Evolutionary conservation across 2,329 filamentous ascomycete species (phyloP).

Genomic region (Phaeoacremonium minimum): DNA sequence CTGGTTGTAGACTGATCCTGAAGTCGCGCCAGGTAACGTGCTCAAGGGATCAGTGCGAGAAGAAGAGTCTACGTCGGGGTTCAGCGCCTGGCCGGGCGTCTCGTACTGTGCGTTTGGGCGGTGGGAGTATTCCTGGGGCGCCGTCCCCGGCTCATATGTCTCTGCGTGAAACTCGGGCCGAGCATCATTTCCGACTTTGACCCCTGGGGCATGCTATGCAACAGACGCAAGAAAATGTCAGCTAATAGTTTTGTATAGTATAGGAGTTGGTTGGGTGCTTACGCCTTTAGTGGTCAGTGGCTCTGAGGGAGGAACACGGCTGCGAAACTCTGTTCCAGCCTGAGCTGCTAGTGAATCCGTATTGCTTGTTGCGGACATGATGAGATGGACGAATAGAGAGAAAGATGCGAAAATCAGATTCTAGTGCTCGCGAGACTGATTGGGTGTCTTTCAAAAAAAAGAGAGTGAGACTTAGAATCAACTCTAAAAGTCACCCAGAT

Average conservation of each 20-base stretch:
- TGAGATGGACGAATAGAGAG: no score
- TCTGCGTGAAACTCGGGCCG: constrained; percentile 61
- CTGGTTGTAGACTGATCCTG: constrained; percentile 35
- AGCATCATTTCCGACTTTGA: constrained; percentile 54
- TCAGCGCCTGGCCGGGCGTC: constrained; percentile 27
- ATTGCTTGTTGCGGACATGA: constrained; percentile 39
- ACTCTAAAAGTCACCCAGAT: no score
- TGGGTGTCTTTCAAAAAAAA: no score
- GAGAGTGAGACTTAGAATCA: no score
- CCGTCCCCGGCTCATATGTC: constrained; percentile 57
- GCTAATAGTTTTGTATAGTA: neutral
- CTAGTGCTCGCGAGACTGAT: no score
- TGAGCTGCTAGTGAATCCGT: constrained; percentile 47
- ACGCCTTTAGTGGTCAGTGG: constrained; percentile 52
- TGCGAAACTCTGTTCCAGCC: constrained; percentile 55
- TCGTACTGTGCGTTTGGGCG: constrained; percentile 30
- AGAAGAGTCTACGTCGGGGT: constrained; percentile 15
- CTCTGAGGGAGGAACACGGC: constrained; percentile 42
- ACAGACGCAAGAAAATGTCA: constrained; percentile 13
- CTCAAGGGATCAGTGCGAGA: constrained; percentile 25
- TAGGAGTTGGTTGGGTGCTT: constrained; percentile 21
- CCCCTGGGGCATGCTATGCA: constrained; percentile 58
- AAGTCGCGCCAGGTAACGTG: constrained; percentile 38
- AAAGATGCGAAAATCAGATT: no score
- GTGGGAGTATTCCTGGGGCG: constrained; percentile 42